Percentiles rank a stretch among this genome's conserved stretches.
Evolutionary conservation across 108 stramenopile species (phyloP).

Genomic region (Schizochytrium sp.): DNA sequence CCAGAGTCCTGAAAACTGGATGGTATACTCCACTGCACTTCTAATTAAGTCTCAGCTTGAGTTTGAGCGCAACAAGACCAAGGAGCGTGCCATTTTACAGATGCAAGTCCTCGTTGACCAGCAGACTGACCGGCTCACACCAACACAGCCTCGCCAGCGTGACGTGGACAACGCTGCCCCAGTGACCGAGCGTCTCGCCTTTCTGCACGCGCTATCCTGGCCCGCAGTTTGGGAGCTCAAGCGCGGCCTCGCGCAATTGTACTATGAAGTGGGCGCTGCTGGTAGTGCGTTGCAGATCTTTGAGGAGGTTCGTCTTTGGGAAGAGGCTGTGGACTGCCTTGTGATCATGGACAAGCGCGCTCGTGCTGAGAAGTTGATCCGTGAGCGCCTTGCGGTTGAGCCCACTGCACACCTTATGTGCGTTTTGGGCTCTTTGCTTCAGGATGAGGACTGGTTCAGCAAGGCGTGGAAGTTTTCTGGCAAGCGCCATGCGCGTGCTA

Average conservation of each 20-base stretch:
- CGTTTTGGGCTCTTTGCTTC: constrained; percentile 88
- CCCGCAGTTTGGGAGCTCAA: constrained; percentile 93
- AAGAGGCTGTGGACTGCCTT: constrained; percentile 97
- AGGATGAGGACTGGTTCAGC: constrained; percentile 84
- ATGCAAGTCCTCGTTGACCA: constrained; percentile 97
- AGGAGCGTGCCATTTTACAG: constrained; percentile 88
- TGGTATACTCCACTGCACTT: constrained; percentile 94
- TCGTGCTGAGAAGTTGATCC: constrained; percentile 87
- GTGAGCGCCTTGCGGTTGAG: constrained; percentile 80
- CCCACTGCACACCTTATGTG: constrained; percentile 89
- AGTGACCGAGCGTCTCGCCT: constrained; percentile 85
- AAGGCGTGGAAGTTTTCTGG: constrained; percentile 85
- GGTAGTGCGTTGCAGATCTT: constrained; percentile 91
- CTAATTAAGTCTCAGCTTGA: constrained; percentile 86
- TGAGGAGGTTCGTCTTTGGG: constrained; percentile 94
- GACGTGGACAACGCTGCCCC: constrained; percentile 88
- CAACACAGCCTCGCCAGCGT: constrained; percentile 62
- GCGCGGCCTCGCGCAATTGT: constrained; percentile 89
- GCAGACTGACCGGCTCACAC: constrained; percentile 80
- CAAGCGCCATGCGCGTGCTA: constrained; percentile 79
- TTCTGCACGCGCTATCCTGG: constrained; percentile 88
- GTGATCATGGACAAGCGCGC: constrained; percentile 84
- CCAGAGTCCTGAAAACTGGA: constrained; percentile 80
- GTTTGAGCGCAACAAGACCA: constrained; percentile 73
- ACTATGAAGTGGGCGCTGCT: constrained; percentile 87